Evolutionary conservation across 306 rosid genomes (phyloP).

Genomic region (Prunus davidiana): DNA sequence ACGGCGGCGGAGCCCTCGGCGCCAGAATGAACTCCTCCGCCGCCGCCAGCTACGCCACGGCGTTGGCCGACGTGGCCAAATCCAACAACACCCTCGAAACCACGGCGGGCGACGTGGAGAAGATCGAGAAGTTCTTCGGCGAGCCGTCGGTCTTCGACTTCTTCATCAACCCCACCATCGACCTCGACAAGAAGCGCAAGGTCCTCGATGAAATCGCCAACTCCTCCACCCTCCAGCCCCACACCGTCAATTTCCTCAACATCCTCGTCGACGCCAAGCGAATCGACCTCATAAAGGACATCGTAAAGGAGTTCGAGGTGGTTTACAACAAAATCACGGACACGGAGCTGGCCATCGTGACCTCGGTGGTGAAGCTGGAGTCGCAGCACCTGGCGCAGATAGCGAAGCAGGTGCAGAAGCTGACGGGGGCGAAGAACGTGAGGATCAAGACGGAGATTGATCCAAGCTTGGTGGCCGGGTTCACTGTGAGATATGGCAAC

Average conservation of each 20-base stretch:
- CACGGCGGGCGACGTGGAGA: slow-evolving; percentile 64
- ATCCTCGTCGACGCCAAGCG: slow-evolving; percentile 56
- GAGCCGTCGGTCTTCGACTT: slow-evolving; percentile 43
- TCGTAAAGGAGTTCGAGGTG: slow-evolving; percentile 60
- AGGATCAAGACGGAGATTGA: slow-evolving; percentile 74
- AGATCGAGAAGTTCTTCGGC: slow-evolving; percentile 55
- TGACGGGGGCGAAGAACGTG: slow-evolving; percentile 79
- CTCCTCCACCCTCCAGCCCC: slow-evolving; percentile 45
- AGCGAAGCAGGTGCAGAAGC: slow-evolving; percentile 93
- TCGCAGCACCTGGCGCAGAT: slow-evolving; percentile 89
- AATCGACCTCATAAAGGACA: slow-evolving; percentile 51
- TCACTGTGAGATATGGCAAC: slow-evolving; percentile 71
- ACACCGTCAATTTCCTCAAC: slow-evolving; percentile 67
- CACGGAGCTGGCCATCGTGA: slow-evolving; percentile 73
- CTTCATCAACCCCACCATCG: slow-evolving; percentile 61
- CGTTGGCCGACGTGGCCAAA: slow-evolving; percentile 65
- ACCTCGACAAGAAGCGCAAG: slow-evolving; percentile 33
- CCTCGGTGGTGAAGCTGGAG: slow-evolving; percentile 87
- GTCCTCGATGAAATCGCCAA: slow-evolving; percentile 49
- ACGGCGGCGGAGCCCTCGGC: slow-evolving; percentile 32
- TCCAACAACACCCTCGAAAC: slow-evolving; percentile 66
- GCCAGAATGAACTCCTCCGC: slow-evolving; percentile 54
- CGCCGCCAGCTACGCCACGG: slow-evolving; percentile 71
- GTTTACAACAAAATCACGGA: slow-evolving; percentile 56
- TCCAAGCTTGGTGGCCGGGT: slow-evolving; percentile 77